Base-by-base conservation (phyloP, 768 basidiomycete genomes). In the Naganishia randhawae region DNA sequence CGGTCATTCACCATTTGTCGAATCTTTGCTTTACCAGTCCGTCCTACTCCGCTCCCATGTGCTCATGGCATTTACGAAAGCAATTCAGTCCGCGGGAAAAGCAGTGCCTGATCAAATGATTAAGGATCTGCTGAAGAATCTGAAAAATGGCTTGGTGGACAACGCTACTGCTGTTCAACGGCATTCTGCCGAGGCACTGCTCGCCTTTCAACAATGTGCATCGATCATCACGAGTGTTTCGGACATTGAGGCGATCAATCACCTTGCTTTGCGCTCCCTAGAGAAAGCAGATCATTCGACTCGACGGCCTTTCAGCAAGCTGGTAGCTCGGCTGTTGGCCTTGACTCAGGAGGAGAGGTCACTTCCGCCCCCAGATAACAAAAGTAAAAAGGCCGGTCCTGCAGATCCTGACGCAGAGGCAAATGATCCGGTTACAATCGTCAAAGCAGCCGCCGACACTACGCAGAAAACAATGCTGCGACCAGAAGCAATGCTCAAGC, bases 121-220 rank as follows among this genome's bases (percentile, higher is more conserved):
- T 64, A 92, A 86, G 76, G 96, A 99, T 73, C 84, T 94, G 52
- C 74, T 90, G 63, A 98, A 95, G 80, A 87, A 90, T 71, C 87
- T 89, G 82, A 87, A 85, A 73, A 83, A 84, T 41, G 86, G 85
- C 0, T 81, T 98, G 1, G 83, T 83, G 0, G 95, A 98, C 79
- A 93, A 91, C 80, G 87, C 88, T 8, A 81, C 92, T 3, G 85
- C 91, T 6, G 85, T 98, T 19, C 91, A 96, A 76, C 86, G 94
- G 27, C 91, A 86, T 1, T 88, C 88, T 9, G 85, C 91, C 29
- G 87, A 90, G 84, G 83, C 85, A 27, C 77, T 88, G 19, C 78
- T 84, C 45, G 78, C 85, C 2, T 83, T 92, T 77, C 87, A 88
- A 75, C 83, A 57, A 11, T 57, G 78, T 71, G 85, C 86, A 35